These are phyloP conservation scores for Globomyces sp. DNA, from an alignment of 371 early-diverging fungal genomes.

Conservation along the genomic window DNA sequence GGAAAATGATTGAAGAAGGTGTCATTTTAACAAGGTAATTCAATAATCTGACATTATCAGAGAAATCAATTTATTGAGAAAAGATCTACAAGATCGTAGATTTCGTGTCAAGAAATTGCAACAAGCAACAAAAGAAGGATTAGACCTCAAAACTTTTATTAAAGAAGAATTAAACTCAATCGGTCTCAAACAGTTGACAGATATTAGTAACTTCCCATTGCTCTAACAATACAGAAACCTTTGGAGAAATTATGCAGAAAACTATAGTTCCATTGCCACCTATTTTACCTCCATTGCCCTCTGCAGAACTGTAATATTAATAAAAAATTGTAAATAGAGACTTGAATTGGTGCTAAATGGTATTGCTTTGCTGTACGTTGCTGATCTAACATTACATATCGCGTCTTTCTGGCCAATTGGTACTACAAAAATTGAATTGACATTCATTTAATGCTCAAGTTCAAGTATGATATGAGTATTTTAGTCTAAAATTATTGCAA, in stretches of 20 bases:
- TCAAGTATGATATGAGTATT: too few species aligned
- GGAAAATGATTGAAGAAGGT: slow-evolving; percentile 8
- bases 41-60: neutral
- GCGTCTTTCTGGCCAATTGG: too few species aligned
- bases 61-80: slow-evolving; percentile 11
- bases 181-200: neutral
- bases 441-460: too few species aligned
- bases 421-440: too few species aligned
- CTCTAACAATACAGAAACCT: neutral
- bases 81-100: slow-evolving; percentile 5
- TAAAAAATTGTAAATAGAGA: neutral
- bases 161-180: slow-evolving; percentile 1
- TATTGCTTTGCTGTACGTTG: too few species aligned
- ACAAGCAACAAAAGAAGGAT: slow-evolving; percentile 1
- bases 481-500: too few species aligned
- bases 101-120: neutral
- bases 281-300: neutral
- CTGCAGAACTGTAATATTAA: neutral
- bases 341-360: too few species aligned
- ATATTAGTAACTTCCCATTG: neutral
- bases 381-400: too few species aligned
- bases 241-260: slow-evolving; percentile 7
- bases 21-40: slow-evolving; percentile 10
- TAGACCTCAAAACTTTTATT: neutral
- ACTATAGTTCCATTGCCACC: slow-evolving; percentile 5